phyloP scores from a whole-genome alignment of 805 yeast species.

The Kodamaea laetipori region DNA sequence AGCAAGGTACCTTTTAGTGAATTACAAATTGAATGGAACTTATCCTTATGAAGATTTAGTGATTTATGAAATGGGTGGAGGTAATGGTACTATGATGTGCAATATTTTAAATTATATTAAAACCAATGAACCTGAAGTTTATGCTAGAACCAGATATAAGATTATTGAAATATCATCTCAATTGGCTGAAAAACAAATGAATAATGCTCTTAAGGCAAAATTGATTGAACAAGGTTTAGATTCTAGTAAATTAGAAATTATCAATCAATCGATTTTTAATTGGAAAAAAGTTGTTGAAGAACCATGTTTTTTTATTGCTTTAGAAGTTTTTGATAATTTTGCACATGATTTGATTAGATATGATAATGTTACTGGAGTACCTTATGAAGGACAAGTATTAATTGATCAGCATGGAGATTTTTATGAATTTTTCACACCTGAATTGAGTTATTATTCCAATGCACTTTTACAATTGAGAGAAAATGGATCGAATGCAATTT shows the following conservation, averaged over 20 bases:
- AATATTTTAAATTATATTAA: constrained; percentile 68
- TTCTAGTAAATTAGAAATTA: constrained; percentile 56
- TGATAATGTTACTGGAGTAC: constrained; percentile 64
- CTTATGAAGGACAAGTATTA: constrained; percentile 77
- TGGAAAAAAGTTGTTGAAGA: constrained; percentile 63
- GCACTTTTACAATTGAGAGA: constrained; percentile 59
- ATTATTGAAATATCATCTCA: constrained; percentile 71
- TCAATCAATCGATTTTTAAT: constrained; percentile 74
- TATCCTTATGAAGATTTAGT: constrained; percentile 72
- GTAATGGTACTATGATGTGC: constrained; percentile 83
- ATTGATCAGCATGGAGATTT: constrained; percentile 75
- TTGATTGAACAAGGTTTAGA: constrained; percentile 49
- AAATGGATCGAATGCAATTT: constrained; percentile 42
- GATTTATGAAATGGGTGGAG: constrained; percentile 88
- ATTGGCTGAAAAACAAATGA: constrained; percentile 58
- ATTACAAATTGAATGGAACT: constrained; percentile 61
- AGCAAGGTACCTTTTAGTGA: constrained; percentile 74
- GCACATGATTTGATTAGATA: constrained; percentile 81
- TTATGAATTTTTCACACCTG: constrained; percentile 67
- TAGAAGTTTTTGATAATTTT: constrained; percentile 83
- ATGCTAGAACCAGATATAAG: constrained; percentile 63
- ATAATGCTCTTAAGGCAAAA: constrained; percentile 36
- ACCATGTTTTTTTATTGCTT: constrained; percentile 75
- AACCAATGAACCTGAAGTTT: constrained; percentile 70
- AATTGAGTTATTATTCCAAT: constrained; percentile 57